Conservation (phyloP, 2,329 filamentous ascomycete species). For the Clarireedia monteithiana region DNA sequence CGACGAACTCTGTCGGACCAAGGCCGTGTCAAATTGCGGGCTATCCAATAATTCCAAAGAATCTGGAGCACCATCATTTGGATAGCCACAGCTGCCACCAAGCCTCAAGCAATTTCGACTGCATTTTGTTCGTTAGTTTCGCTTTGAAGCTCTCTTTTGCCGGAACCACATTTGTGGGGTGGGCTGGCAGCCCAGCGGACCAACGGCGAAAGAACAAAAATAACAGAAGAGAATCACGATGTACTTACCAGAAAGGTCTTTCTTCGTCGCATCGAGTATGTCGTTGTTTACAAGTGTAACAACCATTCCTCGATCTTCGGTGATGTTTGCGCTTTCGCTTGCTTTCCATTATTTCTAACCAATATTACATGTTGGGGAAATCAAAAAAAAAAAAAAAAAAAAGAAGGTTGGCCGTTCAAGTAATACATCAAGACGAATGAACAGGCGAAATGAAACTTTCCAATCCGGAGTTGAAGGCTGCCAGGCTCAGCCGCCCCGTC, state of each 20-base stretch:
- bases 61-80: neutral
- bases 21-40: neutral
- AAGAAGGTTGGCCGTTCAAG: neutral
- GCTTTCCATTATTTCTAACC: neutral
- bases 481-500: neutral
- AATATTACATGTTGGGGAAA: neutral
- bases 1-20: neutral
- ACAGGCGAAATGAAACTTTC: neutral
- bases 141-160: neutral
- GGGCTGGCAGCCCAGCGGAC: neutral
- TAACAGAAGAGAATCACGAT: neutral
- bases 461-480: neutral
- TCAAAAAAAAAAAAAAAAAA: neutral
- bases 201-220: neutral
- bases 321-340: conserved; percentile 3
- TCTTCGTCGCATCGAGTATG: conserved; percentile 3
- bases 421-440: neutral
- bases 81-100: conserved; percentile 1
- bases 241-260: neutral
- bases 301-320: conserved; percentile 2
- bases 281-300: conserved; percentile 4
- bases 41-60: neutral
- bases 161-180: neutral
- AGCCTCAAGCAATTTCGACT: conserved; percentile 4
- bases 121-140: neutral